phyloP scores from a whole-genome alignment of 2,329 filamentous ascomycete genomes.

The Botrytis fragariae region DNA sequence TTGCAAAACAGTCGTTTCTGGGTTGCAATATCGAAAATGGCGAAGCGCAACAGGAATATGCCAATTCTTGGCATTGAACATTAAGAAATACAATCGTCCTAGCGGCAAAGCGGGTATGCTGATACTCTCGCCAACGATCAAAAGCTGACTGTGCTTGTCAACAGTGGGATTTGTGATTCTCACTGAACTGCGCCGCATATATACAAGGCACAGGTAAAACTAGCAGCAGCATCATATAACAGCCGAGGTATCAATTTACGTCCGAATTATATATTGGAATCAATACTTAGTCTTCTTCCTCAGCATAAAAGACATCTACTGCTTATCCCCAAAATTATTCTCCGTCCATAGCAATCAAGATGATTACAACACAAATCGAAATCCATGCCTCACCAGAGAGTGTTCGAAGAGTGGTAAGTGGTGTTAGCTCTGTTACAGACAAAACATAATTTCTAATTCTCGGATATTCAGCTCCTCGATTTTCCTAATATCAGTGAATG shows the following conservation, averaged over 20 bases:
- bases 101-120: background rate
- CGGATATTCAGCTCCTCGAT: background rate
- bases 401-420: background rate
- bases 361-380: conserved; percentile 6
- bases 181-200: background rate
- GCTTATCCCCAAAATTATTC: background rate
- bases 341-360: background rate
- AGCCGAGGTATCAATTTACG: background rate
- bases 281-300: background rate
- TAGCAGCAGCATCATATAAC: background rate
- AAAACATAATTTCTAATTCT: background rate
- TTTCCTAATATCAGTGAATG: background rate
- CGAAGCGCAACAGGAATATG: background rate
- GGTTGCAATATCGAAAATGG: background rate
- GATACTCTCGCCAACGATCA: background rate
- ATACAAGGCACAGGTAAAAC: background rate
- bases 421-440: background rate
- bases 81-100: too few species aligned
- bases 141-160: background rate
- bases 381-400: background rate
- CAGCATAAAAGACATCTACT: background rate
- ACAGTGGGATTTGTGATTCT: background rate
- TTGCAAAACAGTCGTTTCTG: background rate
- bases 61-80: background rate
- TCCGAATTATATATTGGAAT: background rate